These are phyloP conservation scores for Discostella stelligeroides DNA, from an alignment of 108 stramenopile species.

Conservation along the genomic window DNA sequence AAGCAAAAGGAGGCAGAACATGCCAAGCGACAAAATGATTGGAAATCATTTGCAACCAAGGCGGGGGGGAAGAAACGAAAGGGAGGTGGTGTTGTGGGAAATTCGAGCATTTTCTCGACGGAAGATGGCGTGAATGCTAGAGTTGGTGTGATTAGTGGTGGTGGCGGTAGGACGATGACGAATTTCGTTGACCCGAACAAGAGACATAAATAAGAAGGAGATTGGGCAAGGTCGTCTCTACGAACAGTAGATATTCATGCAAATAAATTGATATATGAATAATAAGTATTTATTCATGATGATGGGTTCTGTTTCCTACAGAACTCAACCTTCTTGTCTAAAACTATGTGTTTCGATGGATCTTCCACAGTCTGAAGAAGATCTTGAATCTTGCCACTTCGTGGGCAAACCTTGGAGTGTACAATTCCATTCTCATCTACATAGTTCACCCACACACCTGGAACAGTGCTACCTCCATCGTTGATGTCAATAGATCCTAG, in stretches of 20 bases:
- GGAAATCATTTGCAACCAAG: slow-evolving; percentile 80
- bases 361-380: slow-evolving; percentile 34
- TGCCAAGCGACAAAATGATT: slow-evolving; percentile 69
- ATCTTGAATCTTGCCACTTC: slow-evolving; percentile 41
- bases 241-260: neutral
- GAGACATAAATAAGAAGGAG: slow-evolving; percentile 58
- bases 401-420: slow-evolving; percentile 35
- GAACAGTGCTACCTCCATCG: slow-evolving; percentile 23
- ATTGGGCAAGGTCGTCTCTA: neutral
- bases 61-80: slow-evolving; percentile 32
- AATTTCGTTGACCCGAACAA: slow-evolving; percentile 54
- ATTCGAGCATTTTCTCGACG: slow-evolving; percentile 73
- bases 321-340: slow-evolving; percentile 44
- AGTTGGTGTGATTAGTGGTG: slow-evolving; percentile 75
- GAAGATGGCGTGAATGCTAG: slow-evolving; percentile 70
- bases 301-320: slow-evolving; percentile 43
- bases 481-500: slow-evolving; percentile 42
- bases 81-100: slow-evolving; percentile 1
- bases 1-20: slow-evolving; percentile 74
- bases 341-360: slow-evolving; percentile 28
- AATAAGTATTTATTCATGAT: neutral
- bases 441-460: slow-evolving; percentile 57
- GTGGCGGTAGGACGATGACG: slow-evolving; percentile 60
- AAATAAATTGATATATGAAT: neutral
- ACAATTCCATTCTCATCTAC: slow-evolving; percentile 45